phyloP scores from a whole-genome alignment of 176 grass and related monocot genomes.

The Puccinellia tenuiflora region DNA sequence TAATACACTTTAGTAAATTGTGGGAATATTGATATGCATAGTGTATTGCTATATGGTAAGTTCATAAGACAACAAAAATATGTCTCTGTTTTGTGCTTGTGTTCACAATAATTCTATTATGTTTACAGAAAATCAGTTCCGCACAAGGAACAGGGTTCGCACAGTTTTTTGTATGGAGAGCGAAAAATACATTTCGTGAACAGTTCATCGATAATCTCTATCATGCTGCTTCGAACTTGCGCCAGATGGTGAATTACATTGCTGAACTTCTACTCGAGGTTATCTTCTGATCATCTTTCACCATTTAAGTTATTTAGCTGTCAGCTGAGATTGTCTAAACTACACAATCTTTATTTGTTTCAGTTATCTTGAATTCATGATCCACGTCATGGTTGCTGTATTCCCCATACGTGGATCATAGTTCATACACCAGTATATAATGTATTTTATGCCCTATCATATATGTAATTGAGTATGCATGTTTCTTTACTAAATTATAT shows the following conservation, averaged over 20 bases:
- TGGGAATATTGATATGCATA: slow-evolving; percentile 21
- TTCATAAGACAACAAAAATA: neutral
- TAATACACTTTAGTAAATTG: neutral
- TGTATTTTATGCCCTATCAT: neutral
- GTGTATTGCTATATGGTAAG: neutral
- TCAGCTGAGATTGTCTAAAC: neutral
- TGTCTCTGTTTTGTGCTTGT: neutral
- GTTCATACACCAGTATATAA: neutral
- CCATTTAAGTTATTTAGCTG: neutral
- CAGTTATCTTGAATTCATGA: slow-evolving; percentile 3
- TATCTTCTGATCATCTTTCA: neutral
- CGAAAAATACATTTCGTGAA: slow-evolving; percentile 48
- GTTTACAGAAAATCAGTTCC: slow-evolving; percentile 49
- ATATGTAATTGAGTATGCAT: neutral
- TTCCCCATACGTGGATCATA: slow-evolving; percentile 1
- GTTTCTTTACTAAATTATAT: slow-evolving; percentile 3
- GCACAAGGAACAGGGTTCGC: slow-evolving; percentile 26
- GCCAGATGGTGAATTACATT: slow-evolving; percentile 51
- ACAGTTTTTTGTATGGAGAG: slow-evolving; percentile 60
- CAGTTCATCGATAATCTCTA: slow-evolving; percentile 55
- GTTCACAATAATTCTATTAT: slow-evolving; percentile 17
- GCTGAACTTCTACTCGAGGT: slow-evolving; percentile 60
- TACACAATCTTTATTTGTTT: neutral
- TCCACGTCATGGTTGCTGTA: neutral
- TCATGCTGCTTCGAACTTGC: slow-evolving; percentile 69